These are phyloP conservation scores for Asterochloris erici DNA, from an alignment of 139 green algal genomes.

Conservation along the genomic window DNA sequence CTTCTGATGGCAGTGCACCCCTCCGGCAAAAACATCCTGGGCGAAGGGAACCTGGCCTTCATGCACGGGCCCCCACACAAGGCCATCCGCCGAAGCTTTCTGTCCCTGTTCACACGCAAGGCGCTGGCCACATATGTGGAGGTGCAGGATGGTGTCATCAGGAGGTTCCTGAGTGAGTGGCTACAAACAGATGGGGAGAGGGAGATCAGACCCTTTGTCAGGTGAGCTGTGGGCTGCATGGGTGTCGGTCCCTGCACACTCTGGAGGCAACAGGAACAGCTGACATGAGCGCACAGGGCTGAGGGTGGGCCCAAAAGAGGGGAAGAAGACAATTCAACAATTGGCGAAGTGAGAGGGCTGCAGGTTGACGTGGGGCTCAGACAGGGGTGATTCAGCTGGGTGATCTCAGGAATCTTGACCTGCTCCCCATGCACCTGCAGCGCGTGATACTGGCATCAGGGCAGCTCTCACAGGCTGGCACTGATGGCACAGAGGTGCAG, in stretches of 20 bases:
- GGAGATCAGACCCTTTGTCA: slow-evolving; percentile 37
- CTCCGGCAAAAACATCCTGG: slow-evolving; percentile 73
- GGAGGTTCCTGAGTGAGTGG: slow-evolving; percentile 49
- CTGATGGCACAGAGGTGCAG: too few species aligned
- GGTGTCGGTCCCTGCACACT: neutral
- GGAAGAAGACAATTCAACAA: too few species aligned
- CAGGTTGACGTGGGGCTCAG: too few species aligned
- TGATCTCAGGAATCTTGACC: too few species aligned
- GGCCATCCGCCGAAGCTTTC: slow-evolving; percentile 74
- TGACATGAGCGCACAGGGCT: too few species aligned
- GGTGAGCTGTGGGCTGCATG: slow-evolving; percentile 16
- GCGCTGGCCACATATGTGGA: slow-evolving; percentile 71
- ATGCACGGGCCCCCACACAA: slow-evolving; percentile 77
- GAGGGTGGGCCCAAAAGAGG: too few species aligned
- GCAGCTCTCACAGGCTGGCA: too few species aligned
- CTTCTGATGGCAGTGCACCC: slow-evolving; percentile 80
- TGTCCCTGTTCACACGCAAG: slow-evolving; percentile 82
- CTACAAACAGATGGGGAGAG: slow-evolving; percentile 25
- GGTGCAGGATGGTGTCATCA: slow-evolving; percentile 73
- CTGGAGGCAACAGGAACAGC: too few species aligned
- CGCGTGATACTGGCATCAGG: too few species aligned
- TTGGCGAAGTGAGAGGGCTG: too few species aligned
- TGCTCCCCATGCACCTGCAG: too few species aligned
- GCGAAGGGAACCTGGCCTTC: slow-evolving; percentile 80
- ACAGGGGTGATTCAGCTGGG: too few species aligned